Percentiles rank a stretch among this genome's conserved stretches.
Evolutionary conservation across 164 flowering plant species (phyloP).

Genomic region (Chimonanthus salicifolius): DNA sequence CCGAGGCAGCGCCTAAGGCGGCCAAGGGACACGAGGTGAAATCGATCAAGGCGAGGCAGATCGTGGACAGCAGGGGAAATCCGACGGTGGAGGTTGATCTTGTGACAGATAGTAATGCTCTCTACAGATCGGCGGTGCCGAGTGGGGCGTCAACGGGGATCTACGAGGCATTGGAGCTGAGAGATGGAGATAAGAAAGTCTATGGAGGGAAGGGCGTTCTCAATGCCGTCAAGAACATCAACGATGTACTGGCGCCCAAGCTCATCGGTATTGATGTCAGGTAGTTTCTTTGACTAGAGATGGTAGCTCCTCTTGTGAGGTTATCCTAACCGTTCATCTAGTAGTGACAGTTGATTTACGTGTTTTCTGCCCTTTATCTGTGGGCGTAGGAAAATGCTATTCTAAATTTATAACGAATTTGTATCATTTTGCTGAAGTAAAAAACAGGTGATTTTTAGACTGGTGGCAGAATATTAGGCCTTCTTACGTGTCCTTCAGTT

Average conservation of each 20-base stretch:
- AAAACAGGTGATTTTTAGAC: too few species aligned
- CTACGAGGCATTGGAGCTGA: conserved; percentile 93
- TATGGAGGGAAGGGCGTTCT: conserved; percentile 93
- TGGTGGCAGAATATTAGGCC: too few species aligned
- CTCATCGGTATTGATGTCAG: conserved; percentile 84
- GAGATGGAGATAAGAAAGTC: conserved; percentile 80
- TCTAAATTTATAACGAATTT: too few species aligned
- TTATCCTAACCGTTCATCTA: too few species aligned
- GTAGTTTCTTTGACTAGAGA: conserved; percentile 19
- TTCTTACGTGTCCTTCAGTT: too few species aligned
- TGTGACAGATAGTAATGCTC: conserved; percentile 45
- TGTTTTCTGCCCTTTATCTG: too few species aligned
- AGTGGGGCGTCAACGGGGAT: conserved; percentile 98
- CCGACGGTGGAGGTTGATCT: conserved; percentile 98
- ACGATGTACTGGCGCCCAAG: conserved; percentile 62
- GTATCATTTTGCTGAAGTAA: too few species aligned
- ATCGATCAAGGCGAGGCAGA: conserved; percentile 88
- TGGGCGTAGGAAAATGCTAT: too few species aligned
- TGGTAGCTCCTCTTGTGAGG: too few species aligned
- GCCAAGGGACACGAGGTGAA: conserved; percentile 38
- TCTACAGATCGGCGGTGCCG: conserved; percentile 90
- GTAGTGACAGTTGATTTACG: too few species aligned
- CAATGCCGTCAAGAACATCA: conserved; percentile 75
- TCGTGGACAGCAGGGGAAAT: conserved; percentile 91
- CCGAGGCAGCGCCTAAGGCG: conserved; percentile 11